Evolutionary conservation across 2,329 filamentous ascomycete species (phyloP).

Genomic region (Verticillium nonalfalfae): DNA sequence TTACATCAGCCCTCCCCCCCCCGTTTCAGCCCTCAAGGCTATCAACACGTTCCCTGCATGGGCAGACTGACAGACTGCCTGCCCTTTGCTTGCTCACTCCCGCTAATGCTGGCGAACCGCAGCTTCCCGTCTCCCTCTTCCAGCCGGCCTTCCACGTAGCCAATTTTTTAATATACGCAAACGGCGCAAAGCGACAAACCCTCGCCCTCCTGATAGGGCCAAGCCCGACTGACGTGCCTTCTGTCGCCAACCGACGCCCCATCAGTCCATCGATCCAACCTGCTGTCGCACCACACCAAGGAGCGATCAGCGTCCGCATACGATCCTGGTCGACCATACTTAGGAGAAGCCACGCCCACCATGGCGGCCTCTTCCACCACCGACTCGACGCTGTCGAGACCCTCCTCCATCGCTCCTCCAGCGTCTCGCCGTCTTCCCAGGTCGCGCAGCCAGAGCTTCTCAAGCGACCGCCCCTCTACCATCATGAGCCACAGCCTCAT

Average conservation of each 20-base stretch:
- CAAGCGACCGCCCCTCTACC: constrained; percentile 63
- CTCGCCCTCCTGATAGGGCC: constrained; percentile 6
- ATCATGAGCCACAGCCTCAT: constrained; percentile 51
- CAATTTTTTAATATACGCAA: constrained; percentile 10
- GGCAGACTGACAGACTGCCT: neutral
- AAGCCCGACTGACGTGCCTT: neutral
- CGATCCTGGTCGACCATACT: neutral
- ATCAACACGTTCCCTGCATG: neutral
- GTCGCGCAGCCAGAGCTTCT: constrained; percentile 58
- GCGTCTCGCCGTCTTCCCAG: constrained; percentile 20
- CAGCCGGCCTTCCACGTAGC: constrained; percentile 6
- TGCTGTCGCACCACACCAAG: constrained; percentile 10
- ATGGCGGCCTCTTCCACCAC: constrained; percentile 8
- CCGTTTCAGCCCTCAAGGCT: constrained; percentile 10
- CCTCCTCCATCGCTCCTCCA: constrained; percentile 25
- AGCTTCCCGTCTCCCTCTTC: constrained; percentile 9
- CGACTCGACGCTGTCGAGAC: constrained; percentile 20
- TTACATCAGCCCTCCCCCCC: neutral
- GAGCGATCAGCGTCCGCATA: constrained; percentile 5
- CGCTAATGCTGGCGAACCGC: constrained; percentile 5
- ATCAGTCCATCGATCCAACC: constrained; percentile 6
- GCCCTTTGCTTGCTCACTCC: neutral
- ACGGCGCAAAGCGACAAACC: constrained; percentile 1
- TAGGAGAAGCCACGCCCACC: constrained; percentile 1
- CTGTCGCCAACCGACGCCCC: constrained; percentile 4